Evolutionary conservation across 2,329 filamentous ascomycete genomes (phyloP).

Genomic region (Penicillium sclerotigenum): DNA sequence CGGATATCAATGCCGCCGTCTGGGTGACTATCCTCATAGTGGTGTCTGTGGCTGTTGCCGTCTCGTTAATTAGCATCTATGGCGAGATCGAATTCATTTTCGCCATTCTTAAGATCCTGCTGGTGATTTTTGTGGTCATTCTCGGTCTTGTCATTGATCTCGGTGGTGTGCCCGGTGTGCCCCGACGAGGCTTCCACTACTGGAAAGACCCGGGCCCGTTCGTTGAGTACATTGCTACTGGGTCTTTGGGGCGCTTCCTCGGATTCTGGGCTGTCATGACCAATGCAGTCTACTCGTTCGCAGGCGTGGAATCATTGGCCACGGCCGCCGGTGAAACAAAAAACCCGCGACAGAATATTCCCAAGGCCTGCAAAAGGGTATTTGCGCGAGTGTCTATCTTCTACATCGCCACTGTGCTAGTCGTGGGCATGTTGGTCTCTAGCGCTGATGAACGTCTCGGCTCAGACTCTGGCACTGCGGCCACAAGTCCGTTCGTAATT

Average conservation of each 20-base stretch:
- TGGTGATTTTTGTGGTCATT: constrained; percentile 47
- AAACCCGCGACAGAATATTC: constrained; percentile 53
- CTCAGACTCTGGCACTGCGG: constrained; percentile 29
- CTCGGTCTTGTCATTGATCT: constrained; percentile 58
- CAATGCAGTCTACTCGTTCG: constrained; percentile 39
- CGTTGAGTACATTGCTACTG: constrained; percentile 60
- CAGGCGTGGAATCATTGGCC: constrained; percentile 50
- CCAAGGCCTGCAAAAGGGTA: constrained; percentile 53
- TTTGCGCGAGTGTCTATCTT: constrained; percentile 57
- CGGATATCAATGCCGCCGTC: constrained; percentile 33
- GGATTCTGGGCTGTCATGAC: constrained; percentile 54
- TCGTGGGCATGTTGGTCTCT: constrained; percentile 60
- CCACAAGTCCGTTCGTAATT: constrained; percentile 63
- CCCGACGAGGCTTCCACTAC: constrained; percentile 63
- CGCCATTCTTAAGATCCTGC: constrained; percentile 51
- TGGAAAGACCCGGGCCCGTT: constrained; percentile 68
- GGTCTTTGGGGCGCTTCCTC: constrained; percentile 60
- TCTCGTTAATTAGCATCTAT: constrained; percentile 51
- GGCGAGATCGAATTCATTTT: constrained; percentile 54
- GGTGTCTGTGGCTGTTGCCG: constrained; percentile 56
- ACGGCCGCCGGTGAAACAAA: constrained; percentile 56
- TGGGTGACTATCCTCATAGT: constrained; percentile 56
- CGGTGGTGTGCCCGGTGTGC: constrained; percentile 58
- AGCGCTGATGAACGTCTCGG: constrained; percentile 45
- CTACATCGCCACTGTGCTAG: constrained; percentile 56